Percentiles rank a stretch among this genome's conserved stretches.
Evolutionary conservation across 2,329 filamentous ascomycete species (phyloP).

Genomic region (Cladobotryum mycophilum): DNA sequence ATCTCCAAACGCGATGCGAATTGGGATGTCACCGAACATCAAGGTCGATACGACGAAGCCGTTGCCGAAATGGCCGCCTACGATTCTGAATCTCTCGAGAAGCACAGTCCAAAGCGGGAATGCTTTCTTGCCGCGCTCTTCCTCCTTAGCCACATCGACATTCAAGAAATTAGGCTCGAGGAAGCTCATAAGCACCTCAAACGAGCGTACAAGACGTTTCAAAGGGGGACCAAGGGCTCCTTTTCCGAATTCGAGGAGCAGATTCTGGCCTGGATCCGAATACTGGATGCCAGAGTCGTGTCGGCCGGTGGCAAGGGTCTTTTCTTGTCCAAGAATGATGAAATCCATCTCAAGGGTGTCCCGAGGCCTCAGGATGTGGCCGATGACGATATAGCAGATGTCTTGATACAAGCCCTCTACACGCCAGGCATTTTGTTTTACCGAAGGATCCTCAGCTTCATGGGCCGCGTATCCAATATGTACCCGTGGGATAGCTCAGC

Average conservation of each 20-base stretch:
- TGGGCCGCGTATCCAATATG: conserved; percentile 50
- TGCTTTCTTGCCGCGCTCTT: conserved; percentile 45
- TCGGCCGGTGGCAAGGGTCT: conserved; percentile 50
- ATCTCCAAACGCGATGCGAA: conserved; percentile 30
- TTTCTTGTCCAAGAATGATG: conserved; percentile 43
- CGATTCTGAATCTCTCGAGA: conserved; percentile 17
- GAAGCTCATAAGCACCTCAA: conserved; percentile 45
- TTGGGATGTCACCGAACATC: conserved; percentile 26
- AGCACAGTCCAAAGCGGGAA: conserved; percentile 30
- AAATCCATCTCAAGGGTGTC: conserved; percentile 36
- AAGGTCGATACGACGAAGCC: conserved; percentile 31
- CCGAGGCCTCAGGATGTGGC: conserved; percentile 15
- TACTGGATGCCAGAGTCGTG: conserved; percentile 49
- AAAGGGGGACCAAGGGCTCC: conserved; percentile 31
- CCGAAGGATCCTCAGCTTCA: conserved; percentile 52
- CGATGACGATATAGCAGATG: conserved; percentile 39
- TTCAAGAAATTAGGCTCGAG: conserved; percentile 36
- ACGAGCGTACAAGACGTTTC: conserved; percentile 42
- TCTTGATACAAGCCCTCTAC: conserved; percentile 48
- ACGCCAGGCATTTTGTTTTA: conserved; percentile 52
- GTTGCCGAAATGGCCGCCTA: conserved; percentile 25
- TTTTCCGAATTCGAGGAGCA: conserved; percentile 38
- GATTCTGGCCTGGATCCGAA: conserved; percentile 47
- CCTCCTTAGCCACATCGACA: conserved; percentile 48
- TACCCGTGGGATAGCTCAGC: conserved; percentile 50